phyloP scores from a whole-genome alignment of 768 basidiomycete species.

The Suillus americanus region DNA sequence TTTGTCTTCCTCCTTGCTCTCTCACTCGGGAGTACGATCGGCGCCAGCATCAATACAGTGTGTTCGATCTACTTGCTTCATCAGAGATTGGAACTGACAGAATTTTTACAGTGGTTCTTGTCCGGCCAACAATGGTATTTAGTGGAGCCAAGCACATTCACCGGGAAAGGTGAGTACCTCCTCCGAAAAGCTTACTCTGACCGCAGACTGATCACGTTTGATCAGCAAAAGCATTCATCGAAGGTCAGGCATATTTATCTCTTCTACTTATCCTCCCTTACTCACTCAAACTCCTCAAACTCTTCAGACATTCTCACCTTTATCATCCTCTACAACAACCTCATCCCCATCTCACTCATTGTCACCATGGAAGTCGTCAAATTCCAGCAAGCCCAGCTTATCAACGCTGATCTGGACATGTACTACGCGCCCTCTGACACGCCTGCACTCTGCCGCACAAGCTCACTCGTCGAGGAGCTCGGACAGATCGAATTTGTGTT shows the following conservation, averaged over 20 bases:
- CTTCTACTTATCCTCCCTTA: slow-evolving; percentile 4
- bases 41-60: slow-evolving; percentile 82
- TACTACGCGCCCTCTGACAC: slow-evolving; percentile 95
- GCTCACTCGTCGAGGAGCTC: slow-evolving; percentile 95
- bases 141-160: slow-evolving; percentile 55
- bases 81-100: neutral
- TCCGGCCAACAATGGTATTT: slow-evolving; percentile 91
- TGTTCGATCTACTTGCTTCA: slow-evolving; percentile 30
- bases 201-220: slow-evolving; percentile 5
- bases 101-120: slow-evolving; percentile 70
- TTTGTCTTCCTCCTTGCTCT: slow-evolving; percentile 86
- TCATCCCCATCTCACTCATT: slow-evolving; percentile 98
- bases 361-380: slow-evolving; percentile 99
- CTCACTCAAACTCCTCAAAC: slow-evolving; percentile 10
- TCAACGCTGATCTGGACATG: slow-evolving; percentile 99
- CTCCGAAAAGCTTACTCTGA: neutral
- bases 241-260: slow-evolving; percentile 50
- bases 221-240: slow-evolving; percentile 74
- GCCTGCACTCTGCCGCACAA: slow-evolving; percentile 96
- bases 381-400: slow-evolving; percentile 94
- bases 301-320: slow-evolving; percentile 90
- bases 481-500: slow-evolving; percentile 98
- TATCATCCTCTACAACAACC: slow-evolving; percentile 98
- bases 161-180: slow-evolving; percentile 55
- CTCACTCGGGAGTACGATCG: slow-evolving; percentile 89